Base-by-base conservation (phyloP, 495 filamentous ascomycete genomes). In the Xylaria sp. region DNA sequence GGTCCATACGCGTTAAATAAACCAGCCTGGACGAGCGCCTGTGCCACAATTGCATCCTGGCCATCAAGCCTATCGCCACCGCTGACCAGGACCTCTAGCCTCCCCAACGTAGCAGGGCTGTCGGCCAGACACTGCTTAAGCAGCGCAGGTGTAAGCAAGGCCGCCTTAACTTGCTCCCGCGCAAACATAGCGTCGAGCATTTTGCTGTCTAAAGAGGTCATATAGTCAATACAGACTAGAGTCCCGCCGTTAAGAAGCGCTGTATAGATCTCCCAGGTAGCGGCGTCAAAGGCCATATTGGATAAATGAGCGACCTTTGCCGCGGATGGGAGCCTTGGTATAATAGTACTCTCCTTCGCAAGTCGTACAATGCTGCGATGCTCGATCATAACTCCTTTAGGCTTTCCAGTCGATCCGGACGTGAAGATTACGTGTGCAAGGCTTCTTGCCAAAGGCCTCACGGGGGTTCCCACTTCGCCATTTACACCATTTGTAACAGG, bases 1-100 rank as follows among this genome's bases (percentile, higher is more conserved):
- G 88, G 88, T 2, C 88, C 88, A 67, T 90, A 90, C 0, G 78
- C 85, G 67, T 87, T 88, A 53, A 88, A 74, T 0, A 82, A 67
- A 5, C 71, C 62, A 2, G 76, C 75, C 63, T 74, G 81, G 69
- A 82, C 76, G 71, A 61, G 21, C 8, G 53, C 64, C 48, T 33
- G 33, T 48, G 44, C 44, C 7, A 7, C 31, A 21, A 44, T 48
- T n/a, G 57, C 41, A 41, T 72, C 70, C 7, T 62, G 70, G n/a
- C 40, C 41, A 26, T 63, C 61, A 24, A 48, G n/a, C 12, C 26
- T 24, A 17, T 63, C 61, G 40, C 61, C 61, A 26, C 40, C 61
- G 24, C 26, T 35, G 8, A 63, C 12, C 9, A 63, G 61, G 21
- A 48, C 24, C 11, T 63, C 12, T 26, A 63, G 41, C 40, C 21